Conservation (phyloP, 2,329 filamentous ascomycete genomes). For the Aureobasidium musti region DNA sequence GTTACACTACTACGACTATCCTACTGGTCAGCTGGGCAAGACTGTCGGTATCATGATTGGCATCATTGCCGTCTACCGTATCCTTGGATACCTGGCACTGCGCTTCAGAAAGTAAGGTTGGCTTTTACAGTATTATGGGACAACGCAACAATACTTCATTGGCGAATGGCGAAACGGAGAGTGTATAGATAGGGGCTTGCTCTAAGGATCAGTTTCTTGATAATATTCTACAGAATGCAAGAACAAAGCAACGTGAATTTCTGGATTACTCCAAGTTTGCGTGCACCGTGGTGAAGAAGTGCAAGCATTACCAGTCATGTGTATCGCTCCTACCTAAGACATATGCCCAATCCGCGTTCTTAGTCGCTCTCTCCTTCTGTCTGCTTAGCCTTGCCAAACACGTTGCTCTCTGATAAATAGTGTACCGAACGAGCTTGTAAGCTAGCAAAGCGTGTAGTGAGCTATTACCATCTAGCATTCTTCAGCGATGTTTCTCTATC, state of each 20-base stretch:
- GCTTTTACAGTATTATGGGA: no score
- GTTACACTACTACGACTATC: conserved; percentile 65
- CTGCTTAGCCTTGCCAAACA: neutral
- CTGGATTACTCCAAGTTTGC: neutral
- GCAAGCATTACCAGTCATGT: no score
- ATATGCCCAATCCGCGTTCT: no score
- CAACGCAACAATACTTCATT: neutral
- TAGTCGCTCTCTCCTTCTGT: neutral
- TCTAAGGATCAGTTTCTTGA: neutral
- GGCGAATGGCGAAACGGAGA: neutral
- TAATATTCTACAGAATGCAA: neutral
- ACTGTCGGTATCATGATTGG: conserved; percentile 30
- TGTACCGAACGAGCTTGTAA: neutral
- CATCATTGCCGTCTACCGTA: conserved; percentile 29
- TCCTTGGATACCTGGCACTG: conserved; percentile 24
- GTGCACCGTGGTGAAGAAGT: neutral
- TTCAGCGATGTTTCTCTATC: neutral
- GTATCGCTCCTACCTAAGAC: no score
- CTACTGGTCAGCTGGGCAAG: conserved; percentile 46
- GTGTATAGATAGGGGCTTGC: neutral
- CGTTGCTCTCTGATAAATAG: neutral
- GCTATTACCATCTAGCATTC: neutral
- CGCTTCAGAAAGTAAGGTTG: conserved; percentile 16
- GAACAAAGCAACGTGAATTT: neutral
- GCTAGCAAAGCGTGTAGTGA: neutral